Base-by-base conservation (phyloP, 495 filamentous ascomycete genomes). In the Penicillium canariense region DNA sequence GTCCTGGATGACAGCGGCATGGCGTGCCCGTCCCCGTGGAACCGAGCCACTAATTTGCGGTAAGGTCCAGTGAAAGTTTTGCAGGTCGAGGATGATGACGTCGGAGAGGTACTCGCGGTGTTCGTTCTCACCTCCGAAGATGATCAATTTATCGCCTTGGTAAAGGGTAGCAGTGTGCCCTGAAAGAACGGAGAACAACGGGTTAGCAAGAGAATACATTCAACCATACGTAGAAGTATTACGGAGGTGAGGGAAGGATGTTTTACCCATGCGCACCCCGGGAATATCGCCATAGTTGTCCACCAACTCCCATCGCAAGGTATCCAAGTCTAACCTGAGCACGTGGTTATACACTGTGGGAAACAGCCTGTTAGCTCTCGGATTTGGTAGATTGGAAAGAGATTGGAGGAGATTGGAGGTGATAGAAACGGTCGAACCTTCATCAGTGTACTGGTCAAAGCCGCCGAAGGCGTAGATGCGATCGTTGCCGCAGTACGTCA, bases 211-310 rank as follows among this genome's bases (percentile, higher is more conserved):
- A 10, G 10, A 42, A 23, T 14, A 25, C 9, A 42, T 12, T 42
- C 10, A 5, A 25, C 20, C 9, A 12, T 5, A 42, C 25, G 20
- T 28, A 42, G 43, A 56, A 53, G 9, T 38, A 7, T n/a, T n/a
- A 32, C 46, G 42, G 50, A 38, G 56, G 52, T 42, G 68, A 81
- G 51, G 76, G 18, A 52, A 20, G 26, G 22, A 18, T 14, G n/a
- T 28, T 26, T 52, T 55, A 95, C 93, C 94, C 94, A 98, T 97
- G 64, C 94, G 84, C 27, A 98, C 94, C 17, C 95, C 94, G 4
- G 94, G 94, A 54, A 98, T 98, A 69, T 97, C 94, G 14, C 94
- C 94, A 74, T 95, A 98, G 70, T 98, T 98, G 69, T 98, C 94
- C 9, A 98, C 91, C 18, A 98, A 76, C 34, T 85, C 93, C 94